Conservation (phyloP, 2,329 filamentous ascomycete genomes). For the Talaromyces funiculosus region DNA sequence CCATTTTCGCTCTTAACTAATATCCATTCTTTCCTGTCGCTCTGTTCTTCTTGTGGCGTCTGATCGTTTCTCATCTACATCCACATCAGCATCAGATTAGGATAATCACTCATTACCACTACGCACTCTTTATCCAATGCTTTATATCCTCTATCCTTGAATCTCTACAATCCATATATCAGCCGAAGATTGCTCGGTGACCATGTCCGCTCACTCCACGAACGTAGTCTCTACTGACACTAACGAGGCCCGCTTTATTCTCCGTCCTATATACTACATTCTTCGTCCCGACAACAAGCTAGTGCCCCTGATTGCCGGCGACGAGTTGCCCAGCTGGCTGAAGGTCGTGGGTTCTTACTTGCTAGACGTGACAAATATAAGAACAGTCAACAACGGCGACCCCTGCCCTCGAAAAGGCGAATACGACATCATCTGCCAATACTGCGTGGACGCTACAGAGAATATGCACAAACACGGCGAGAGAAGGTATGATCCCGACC, state of each 20-base stretch:
- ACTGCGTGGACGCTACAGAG: slow-evolving; percentile 25
- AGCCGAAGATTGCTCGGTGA: background rate
- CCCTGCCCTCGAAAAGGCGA: slow-evolving; percentile 24
- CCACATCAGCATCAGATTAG: background rate
- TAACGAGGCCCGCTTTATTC: background rate
- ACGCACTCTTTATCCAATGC: background rate
- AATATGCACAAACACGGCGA: slow-evolving; percentile 12
- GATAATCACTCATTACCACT: background rate
- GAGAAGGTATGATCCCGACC: background rate
- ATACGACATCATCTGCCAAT: slow-evolving; percentile 30
- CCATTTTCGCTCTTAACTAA: background rate
- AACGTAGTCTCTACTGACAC: background rate
- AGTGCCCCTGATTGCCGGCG: slow-evolving; percentile 38
- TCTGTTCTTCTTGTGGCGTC: too few species aligned
- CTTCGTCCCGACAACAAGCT: slow-evolving; percentile 29
- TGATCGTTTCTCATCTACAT: background rate
- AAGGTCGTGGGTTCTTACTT: slow-evolving; percentile 23
- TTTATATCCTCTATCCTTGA: background rate
- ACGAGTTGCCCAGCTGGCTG: slow-evolving; percentile 38
- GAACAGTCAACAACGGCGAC: slow-evolving; percentile 17
- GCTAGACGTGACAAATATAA: slow-evolving; percentile 19
- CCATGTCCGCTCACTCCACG: background rate
- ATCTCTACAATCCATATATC: background rate
- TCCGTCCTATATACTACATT: slow-evolving; percentile 34
- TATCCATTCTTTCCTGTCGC: too few species aligned